Evolutionary conservation across 2,329 filamentous ascomycete species (phyloP), one percentile per base, ranked within the genome.

Genomic region (Aspergillus sp.): DNA sequence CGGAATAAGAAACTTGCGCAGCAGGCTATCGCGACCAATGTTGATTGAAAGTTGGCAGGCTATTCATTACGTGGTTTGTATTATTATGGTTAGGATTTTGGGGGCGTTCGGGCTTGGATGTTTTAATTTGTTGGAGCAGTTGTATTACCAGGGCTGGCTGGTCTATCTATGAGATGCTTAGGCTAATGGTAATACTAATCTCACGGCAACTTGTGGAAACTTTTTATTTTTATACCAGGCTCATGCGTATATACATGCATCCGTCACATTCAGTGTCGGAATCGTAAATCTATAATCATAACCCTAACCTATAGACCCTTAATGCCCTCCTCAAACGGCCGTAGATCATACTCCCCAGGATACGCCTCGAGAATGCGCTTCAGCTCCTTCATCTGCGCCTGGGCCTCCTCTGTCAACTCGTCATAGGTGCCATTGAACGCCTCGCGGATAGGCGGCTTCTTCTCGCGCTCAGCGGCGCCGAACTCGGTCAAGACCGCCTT

Each of bases 341-440:
- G 70, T 29, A 91, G 54, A 58, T 96, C 86, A 60, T 98, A 98
- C 67, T 98, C 91, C 22, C 83, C 78, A 0, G 89, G 88, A 63
- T 96, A 98, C 47, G 72, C 78, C 46, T 89, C 77, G 31, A 98
- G 54, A 32, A 94, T 72, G n/a, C 75, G 71, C 53, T 68, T 82
- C 49, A 96, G 66, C 62, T 88, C 74, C 42, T 63, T 62, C 66
- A 85, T 86, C 68, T 98, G 91, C 26, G 64, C 71, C 55, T 69
- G 73, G 39, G 82, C 67, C 48, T 93, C 86, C 29, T 82, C 79
- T 0, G 86, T 95, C 46, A 95, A 48, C 28, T 86, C 75, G 56
- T 91, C 86, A 59, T 95, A 98, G 2, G 96, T 74, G 57, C 91
- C 91, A 45, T 82, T 78, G 58, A 96, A 96, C 33, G 72, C 69